phyloP scores from a whole-genome alignment of 73 alveolate genomes.

The Stentor coeruleus region DNA sequence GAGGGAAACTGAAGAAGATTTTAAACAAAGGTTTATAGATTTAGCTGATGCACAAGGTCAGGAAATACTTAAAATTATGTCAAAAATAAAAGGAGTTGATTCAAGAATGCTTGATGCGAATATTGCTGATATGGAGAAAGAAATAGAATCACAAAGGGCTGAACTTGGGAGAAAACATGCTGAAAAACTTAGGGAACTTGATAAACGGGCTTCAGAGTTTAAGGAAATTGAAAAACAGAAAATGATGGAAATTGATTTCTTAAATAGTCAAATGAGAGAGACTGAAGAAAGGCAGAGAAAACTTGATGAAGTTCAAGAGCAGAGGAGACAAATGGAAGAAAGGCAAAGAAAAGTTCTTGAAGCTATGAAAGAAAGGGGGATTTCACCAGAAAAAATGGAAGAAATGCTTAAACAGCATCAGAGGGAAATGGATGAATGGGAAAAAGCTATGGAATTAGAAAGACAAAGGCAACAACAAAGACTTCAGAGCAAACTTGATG shows the following conservation, averaged over 20 bases:
- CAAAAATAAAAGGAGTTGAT: background rate
- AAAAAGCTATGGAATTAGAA: slow-evolving; percentile 21
- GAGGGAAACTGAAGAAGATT: slow-evolving; percentile 8
- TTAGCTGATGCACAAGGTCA: slow-evolving; percentile 11
- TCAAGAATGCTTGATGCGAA: slow-evolving; percentile 12
- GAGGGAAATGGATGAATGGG: slow-evolving; percentile 26
- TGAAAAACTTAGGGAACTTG: slow-evolving; percentile 13
- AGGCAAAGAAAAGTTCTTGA: slow-evolving; percentile 17
- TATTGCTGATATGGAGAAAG: slow-evolving; percentile 1
- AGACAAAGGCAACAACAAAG: background rate
- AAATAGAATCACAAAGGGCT: background rate
- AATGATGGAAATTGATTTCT: background rate
- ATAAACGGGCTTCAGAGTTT: background rate
- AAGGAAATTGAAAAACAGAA: slow-evolving; percentile 1
- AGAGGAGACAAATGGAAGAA: slow-evolving; percentile 19
- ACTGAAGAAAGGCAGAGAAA: slow-evolving; percentile 16
- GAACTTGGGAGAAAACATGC: background rate
- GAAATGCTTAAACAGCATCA: slow-evolving; percentile 16
- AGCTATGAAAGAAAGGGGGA: slow-evolving; percentile 25
- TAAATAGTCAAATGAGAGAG: background rate
- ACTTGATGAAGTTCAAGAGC: slow-evolving; percentile 14
- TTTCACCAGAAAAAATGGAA: slow-evolving; percentile 21
- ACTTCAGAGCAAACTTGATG: slow-evolving; percentile 5
- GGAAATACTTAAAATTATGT: background rate
- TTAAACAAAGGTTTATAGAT: background rate